Base-by-base conservation (phyloP, 805 yeast genomes). In the Isabelozyma gotoi region DNA sequence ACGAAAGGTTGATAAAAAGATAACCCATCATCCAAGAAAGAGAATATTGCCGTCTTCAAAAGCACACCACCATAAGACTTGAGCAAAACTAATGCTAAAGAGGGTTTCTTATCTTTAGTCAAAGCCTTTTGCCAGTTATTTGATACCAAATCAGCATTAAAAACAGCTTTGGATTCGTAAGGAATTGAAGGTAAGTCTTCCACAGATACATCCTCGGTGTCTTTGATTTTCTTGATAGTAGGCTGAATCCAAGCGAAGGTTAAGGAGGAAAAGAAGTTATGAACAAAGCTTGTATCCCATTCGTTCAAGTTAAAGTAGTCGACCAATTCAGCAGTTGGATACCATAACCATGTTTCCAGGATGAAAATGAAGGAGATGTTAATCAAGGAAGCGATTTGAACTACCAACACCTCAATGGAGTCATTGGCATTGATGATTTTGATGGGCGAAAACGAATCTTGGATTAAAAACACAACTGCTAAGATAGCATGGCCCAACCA, bases 171-270 rank as follows among this genome's bases (percentile, higher is more conserved):
- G 29, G 12, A 24, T 3, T 24, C 29, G 29, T 24, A 24, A 11
- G 96, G 96, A 34, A 89, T 72, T 14, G 78, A 74, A 10, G 96
- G 96, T 40, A 92, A 74, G 60, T 90, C 96, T 2, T 71, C 67
- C 8, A 51, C 48, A 19, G 44, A 46, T 15, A 62, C 59, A 15
- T 53, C 53, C n/a, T 48, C 54, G 7, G 60, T 53, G 15, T 42
- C 39, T 47, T 62, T 53, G 39, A 63, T 57, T 20, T 52, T 44
- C 24, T 48, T 41, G 33, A 67, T 58, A 19, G 57, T 45, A 2
- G 65, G 65, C 32, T 58, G 55, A 27, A 64, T 47, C 60, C 63
- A 67, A 18, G 46, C 41, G 42, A 63, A 64, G 12, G 67, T 50
- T 34, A 59, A 41, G 15, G 44, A 39, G 6, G 56, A 43, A 33